These are phyloP conservation scores for Apostasia ramifera DNA, from an alignment of 106 monocot species.

Conservation along the genomic window DNA sequence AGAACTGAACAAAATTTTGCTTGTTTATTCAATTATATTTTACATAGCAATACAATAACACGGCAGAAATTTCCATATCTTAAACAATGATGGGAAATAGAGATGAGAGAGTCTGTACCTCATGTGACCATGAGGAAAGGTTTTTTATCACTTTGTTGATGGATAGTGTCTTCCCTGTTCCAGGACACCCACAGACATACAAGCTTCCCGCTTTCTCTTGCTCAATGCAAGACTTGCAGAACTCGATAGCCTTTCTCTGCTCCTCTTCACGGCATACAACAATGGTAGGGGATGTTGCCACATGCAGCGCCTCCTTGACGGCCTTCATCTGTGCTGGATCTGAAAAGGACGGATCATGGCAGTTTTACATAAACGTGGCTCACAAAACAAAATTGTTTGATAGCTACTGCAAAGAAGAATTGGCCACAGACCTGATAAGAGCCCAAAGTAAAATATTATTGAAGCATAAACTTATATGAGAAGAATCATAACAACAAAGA, in stretches of 20 bases:
- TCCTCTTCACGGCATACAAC: slow-evolving; percentile 79
- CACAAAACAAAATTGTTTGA: background rate
- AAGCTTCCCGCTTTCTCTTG: slow-evolving; percentile 59
- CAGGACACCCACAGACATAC: slow-evolving; percentile 93
- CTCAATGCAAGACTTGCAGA: slow-evolving; percentile 61
- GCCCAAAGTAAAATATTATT: background rate
- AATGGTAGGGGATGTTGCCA: slow-evolving; percentile 46
- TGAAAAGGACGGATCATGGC: slow-evolving; percentile 9
- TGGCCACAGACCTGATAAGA: background rate
- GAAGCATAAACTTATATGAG: background rate
- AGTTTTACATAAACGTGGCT: background rate
- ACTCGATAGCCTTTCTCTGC: slow-evolving; percentile 61
- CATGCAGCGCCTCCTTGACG: slow-evolving; percentile 75
- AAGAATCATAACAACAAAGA: background rate
- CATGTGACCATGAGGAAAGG: slow-evolving; percentile 54
- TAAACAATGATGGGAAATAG: background rate
- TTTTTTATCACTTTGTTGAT: slow-evolving; percentile 43
- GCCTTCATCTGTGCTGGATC: slow-evolving; percentile 68
- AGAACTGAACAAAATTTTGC: no score
- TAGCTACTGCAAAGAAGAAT: background rate
- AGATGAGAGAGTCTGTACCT: slow-evolving; percentile 25
- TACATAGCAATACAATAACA: background rate
- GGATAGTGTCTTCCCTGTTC: slow-evolving; percentile 88
- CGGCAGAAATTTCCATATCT: background rate
- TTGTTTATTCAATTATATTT: background rate